Conservation (phyloP, 345 rosid genomes). For the Acer yangbiense region DNA sequence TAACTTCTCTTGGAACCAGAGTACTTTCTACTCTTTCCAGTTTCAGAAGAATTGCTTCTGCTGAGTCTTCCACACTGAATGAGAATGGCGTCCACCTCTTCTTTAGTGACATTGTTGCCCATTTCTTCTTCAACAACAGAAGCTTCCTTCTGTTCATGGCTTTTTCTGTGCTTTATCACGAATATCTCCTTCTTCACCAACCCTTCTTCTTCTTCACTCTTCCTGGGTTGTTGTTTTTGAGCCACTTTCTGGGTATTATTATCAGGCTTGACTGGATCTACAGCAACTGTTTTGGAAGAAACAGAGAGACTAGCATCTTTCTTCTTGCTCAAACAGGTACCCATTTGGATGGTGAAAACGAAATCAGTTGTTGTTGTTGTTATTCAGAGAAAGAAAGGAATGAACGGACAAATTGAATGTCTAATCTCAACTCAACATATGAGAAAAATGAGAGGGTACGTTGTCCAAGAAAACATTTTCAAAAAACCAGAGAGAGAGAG, state of each 20-base stretch:
- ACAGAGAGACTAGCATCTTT: constrained; percentile 23
- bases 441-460: constrained; percentile 22
- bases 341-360: constrained; percentile 40
- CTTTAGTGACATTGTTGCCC: constrained; percentile 44
- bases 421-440: background rate
- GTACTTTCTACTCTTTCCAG: constrained; percentile 43
- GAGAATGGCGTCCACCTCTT: constrained; percentile 90
- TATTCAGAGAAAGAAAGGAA: background rate
- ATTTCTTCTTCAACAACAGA: constrained; percentile 20
- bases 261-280: constrained; percentile 17
- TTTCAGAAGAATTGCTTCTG: constrained; percentile 72
- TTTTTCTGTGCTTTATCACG: constrained; percentile 77
- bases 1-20: constrained; percentile 95
- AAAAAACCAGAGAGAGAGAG: constrained; percentile 24
- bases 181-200: constrained; percentile 67
- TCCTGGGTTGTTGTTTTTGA: background rate
- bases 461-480: constrained; percentile 31
- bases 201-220: constrained; percentile 5
- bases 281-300: constrained; percentile 1
- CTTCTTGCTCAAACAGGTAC: constrained; percentile 72
- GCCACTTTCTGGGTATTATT: constrained; percentile 12
- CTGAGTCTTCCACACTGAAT: constrained; percentile 94
- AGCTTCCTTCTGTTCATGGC: constrained; percentile 51
- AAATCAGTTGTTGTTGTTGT: background rate
- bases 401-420: background rate